Evolutionary conservation across 768 basidiomycete species (phyloP), one percentile per base, ranked within the genome.

Genomic region (Pleurotus salmoneostramineus): DNA sequence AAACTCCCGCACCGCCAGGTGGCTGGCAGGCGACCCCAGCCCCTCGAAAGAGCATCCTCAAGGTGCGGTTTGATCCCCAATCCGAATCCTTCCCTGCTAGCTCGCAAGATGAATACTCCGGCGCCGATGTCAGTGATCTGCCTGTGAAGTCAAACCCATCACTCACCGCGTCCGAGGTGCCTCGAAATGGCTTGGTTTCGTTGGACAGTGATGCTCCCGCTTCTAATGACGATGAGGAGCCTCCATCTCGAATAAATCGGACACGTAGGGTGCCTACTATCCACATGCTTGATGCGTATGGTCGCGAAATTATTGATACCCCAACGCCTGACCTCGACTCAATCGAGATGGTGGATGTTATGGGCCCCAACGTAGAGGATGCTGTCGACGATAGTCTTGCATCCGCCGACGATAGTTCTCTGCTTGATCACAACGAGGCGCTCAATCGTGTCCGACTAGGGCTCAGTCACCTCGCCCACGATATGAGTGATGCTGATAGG

Each of bases 271-370:
- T 79, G 0, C 77, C 81, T 5, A 74, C 74, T 50, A 77, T 91
- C 36, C 81, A 87, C 27, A 65, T 91, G n/a, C 72, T 91, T 31
- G 89, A 92, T 69, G 87, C 84, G 6, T 91, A 81, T 66, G 89
- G 89, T 6, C 73, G 82, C 44, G 79, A 83, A 65, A 42, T 33
- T 15, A 10, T 43, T 15, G 37, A 55, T 14, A 71, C 60, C 49
- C 45, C 5, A 60, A 65, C 60, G 43, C 56, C 62, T 8, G 46
- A 58, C 50, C 33, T 46, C 43, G n/a, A 45, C 21, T 15, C 60
- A 31, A 74, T 89, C 50, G 80, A 86, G 44, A 71, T 90, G 35
- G 78, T 89, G 43, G 88, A 91, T 65, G 85, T 85, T 4, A 84
- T 87, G 81, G 89, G 88, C 6, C 78, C 74, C 54, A 82, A 85